Percentiles rank a stretch among this genome's conserved stretches.
phyloP scores from a whole-genome alignment of 305 asterid genomes.

The Fraxinus xanthoxyloides region DNA sequence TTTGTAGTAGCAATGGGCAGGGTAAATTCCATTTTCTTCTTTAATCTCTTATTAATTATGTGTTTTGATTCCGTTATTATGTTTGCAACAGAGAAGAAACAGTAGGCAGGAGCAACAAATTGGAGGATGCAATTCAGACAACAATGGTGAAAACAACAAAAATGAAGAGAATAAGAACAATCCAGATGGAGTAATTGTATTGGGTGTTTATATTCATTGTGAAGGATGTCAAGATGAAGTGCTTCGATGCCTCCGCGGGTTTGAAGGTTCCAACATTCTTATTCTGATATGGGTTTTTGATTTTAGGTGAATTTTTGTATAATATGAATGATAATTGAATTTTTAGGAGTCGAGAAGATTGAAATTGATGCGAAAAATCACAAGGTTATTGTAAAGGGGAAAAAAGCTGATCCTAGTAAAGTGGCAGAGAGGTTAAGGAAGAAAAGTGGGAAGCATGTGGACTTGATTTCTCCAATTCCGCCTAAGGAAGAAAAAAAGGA shows the following conservation, averaged over 20 bases:
- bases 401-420: slow-evolving; percentile 52
- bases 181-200: slow-evolving; percentile 34
- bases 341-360: slow-evolving; percentile 55
- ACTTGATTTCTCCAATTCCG: slow-evolving; percentile 55
- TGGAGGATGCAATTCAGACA: neutral
- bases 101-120: neutral
- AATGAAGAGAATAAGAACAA: slow-evolving; percentile 27
- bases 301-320: neutral
- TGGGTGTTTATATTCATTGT: slow-evolving; percentile 66
- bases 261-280: slow-evolving; percentile 39
- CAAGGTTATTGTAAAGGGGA: slow-evolving; percentile 61
- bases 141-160: neutral
- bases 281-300: neutral
- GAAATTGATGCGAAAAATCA: slow-evolving; percentile 50
- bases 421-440: slow-evolving; percentile 52
- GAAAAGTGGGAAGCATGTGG: slow-evolving; percentile 62
- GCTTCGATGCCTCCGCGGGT: slow-evolving; percentile 41
- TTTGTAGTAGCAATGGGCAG: neutral
- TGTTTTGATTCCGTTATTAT: no score
- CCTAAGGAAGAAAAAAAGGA: slow-evolving; percentile 34
- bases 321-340: neutral
- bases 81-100: no score
- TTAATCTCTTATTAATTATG: no score
- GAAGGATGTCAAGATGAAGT: slow-evolving; percentile 55
- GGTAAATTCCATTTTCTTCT: no score